A percentile compares a stretch with the other conserved stretches of the same genome.
phyloP scores from a whole-genome alignment of 2,329 filamentous ascomycete species.

The Arthrobotrys entomopaga region DNA sequence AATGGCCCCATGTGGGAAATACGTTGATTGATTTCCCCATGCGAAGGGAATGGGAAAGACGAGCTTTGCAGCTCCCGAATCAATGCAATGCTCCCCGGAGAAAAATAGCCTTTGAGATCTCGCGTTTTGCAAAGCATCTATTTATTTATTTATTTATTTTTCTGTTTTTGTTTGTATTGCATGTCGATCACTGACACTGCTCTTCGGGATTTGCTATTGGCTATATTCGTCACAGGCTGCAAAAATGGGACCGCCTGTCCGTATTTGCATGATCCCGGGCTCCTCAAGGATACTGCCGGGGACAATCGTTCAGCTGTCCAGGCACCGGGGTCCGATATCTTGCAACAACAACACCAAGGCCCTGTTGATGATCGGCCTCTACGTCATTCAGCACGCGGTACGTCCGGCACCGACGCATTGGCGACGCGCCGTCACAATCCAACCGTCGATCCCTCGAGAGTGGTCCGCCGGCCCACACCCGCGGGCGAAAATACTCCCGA shows the following conservation, averaged over 20 bases:
- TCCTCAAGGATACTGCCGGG: conserved; percentile 15
- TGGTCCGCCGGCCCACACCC: conserved; percentile 45
- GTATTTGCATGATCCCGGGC: conserved; percentile 27
- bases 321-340: conserved; percentile 24
- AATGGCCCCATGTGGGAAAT: neutral
- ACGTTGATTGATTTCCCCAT: neutral
- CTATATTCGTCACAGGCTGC: conserved; percentile 31
- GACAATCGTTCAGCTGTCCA: conserved; percentile 46
- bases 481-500: conserved; percentile 51
- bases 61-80: conserved; percentile 18
- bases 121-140: conserved; percentile 37
- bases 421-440: conserved; percentile 44
- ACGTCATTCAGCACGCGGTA: conserved; percentile 52
- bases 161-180: neutral
- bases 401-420: conserved; percentile 37
- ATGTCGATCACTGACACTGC: conserved; percentile 26
- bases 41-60: conserved; percentile 9
- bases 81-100: neutral
- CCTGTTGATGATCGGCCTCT: conserved; percentile 32
- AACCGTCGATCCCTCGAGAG: conserved; percentile 44
- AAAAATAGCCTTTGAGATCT: conserved; percentile 39
- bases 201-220: conserved; percentile 4
- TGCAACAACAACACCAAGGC: conserved; percentile 6
- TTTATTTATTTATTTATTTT: conserved; percentile 4
- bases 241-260: conserved; percentile 44